Base-by-base conservation (phyloP, 768 basidiomycete genomes). In the Trametes villosa region DNA sequence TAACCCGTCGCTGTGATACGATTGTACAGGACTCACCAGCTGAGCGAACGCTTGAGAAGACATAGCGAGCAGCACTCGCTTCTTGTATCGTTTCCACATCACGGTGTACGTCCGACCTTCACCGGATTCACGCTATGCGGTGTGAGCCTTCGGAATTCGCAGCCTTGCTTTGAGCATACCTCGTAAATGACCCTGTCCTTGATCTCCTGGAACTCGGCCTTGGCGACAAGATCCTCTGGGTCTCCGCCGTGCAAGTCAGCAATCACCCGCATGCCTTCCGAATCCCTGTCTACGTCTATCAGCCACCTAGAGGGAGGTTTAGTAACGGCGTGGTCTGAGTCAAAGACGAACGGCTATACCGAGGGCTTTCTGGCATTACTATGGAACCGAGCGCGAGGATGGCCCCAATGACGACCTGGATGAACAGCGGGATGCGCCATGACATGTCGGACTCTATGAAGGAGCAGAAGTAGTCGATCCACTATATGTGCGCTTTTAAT, bases 21-120 rank as follows among this genome's bases (percentile, higher is more conserved):
- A 33, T 59, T 40, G 50, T 53, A 9, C 57, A 44, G 67, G 6
- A 80, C 92, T 61, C 64, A 94, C 94, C 70, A 97, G 78, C 71
- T 97, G 96, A 42, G 96, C 96, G 75, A 97, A 96, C 41, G 92
- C 91, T 73, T 97, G 96, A 56, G 93, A 93, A 20, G 91, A 92
- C 92, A 96, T 96, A 17, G 96, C 96, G 46, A 98, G 84, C 63
- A 97, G 72, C 12, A 98, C 94, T 33, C 95, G 81, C 30, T 88
- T 86, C 68, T 89, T 89, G 72, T 98, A 97, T 67, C 84, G 83
- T 66, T 74, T 85, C 94, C 95, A 98, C 87, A 98, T 91, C 38
- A 81, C 80, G 30, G 70, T 68, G 74, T 98, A 98, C 2, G 86
- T 82, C 47, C 93, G 82, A 44, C 79, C 88, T 63, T 90, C 92